Conservation (phyloP, 2,329 filamentous ascomycete genomes). For the Colletotrichum salicis region DNA sequence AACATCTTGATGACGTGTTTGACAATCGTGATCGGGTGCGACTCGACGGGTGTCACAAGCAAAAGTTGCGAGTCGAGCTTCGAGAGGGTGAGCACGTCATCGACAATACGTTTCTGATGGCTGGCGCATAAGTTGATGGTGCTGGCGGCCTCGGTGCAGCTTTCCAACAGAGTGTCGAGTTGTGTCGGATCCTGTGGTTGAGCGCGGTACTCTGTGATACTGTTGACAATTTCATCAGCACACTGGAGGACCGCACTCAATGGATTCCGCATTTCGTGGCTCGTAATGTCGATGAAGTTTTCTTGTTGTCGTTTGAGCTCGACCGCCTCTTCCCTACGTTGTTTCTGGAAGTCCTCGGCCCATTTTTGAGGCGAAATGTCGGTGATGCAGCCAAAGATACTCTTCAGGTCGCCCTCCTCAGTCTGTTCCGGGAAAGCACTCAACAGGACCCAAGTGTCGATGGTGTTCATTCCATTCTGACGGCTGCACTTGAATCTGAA, state of each 20-base stretch:
- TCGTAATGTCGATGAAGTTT: slow-evolving; percentile 80
- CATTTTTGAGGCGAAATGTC: slow-evolving; percentile 89
- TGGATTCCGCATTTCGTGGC: slow-evolving; percentile 81
- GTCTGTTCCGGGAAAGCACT: slow-evolving; percentile 80
- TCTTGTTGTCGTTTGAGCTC: slow-evolving; percentile 80
- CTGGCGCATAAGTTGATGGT: slow-evolving; percentile 84
- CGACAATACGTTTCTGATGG: slow-evolving; percentile 79
- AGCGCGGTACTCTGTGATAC: slow-evolving; percentile 56
- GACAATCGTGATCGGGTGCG: slow-evolving; percentile 75
- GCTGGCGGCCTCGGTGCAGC: slow-evolving; percentile 78
- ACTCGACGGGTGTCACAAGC: slow-evolving; percentile 75
- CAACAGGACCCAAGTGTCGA: slow-evolving; percentile 82
- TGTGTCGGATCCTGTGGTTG: slow-evolving; percentile 47
- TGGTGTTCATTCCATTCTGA: slow-evolving; percentile 66
- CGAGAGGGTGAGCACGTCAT: slow-evolving; percentile 73
- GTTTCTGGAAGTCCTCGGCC: slow-evolving; percentile 82
- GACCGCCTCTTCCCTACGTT: slow-evolving; percentile 81
- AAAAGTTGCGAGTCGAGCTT: slow-evolving; percentile 78
- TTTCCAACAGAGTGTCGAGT: slow-evolving; percentile 61
- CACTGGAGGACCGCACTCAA: slow-evolving; percentile 80
- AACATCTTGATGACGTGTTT: slow-evolving; percentile 81
- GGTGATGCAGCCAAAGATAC: slow-evolving; percentile 83
- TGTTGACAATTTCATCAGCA: slow-evolving; percentile 74
- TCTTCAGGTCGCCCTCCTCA: slow-evolving; percentile 71
- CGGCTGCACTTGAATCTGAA: slow-evolving; percentile 80